A percentile compares a stretch with the other conserved stretches of the same genome.
Evolutionary conservation across 306 rosid genomes (phyloP).

Genomic region (Canavalia ensiformis): DNA sequence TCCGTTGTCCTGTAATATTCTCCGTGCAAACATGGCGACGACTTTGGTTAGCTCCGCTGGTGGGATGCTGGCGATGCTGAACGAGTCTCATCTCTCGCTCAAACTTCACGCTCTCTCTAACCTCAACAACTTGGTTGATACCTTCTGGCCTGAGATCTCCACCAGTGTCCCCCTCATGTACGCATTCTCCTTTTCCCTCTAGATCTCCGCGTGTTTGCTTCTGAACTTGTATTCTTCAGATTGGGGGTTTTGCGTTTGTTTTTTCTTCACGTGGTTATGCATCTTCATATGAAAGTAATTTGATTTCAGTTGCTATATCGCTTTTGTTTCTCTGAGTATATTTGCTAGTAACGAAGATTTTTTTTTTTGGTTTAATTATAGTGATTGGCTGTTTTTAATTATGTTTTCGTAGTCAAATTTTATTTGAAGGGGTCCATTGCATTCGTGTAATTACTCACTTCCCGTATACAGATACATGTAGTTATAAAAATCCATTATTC

Average conservation of each 20-base stretch:
- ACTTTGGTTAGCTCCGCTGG: constrained; percentile 91
- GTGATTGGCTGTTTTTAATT: constrained; percentile 3
- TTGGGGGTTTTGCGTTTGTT: constrained; percentile 38
- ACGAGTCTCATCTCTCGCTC: constrained; percentile 81
- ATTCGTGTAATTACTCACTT: neutral
- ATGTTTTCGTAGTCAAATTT: neutral
- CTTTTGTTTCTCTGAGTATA: neutral
- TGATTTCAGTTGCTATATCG: constrained; percentile 18
- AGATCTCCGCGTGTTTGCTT: constrained; percentile 7
- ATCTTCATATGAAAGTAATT: neutral
- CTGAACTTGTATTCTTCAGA: constrained; percentile 4
- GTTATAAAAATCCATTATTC: neutral
- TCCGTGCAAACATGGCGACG: constrained; percentile 62
- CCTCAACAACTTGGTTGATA: constrained; percentile 90
- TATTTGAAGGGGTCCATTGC: constrained; percentile 19
- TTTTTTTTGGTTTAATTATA: neutral
- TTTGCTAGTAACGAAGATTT: neutral
- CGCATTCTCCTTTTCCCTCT: constrained; percentile 31
- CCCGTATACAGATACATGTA: neutral
- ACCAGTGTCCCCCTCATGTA: constrained; percentile 95
- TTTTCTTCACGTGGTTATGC: neutral
- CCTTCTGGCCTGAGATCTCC: constrained; percentile 99
- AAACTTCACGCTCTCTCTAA: constrained; percentile 92
- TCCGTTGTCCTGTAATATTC: neutral
- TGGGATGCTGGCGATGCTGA: constrained; percentile 95